A percentile compares a stretch with the other conserved stretches of the same genome.
phyloP scores from a whole-genome alignment of 2,329 filamentous ascomycete genomes.

The Zasmidium citrigriseum region DNA sequence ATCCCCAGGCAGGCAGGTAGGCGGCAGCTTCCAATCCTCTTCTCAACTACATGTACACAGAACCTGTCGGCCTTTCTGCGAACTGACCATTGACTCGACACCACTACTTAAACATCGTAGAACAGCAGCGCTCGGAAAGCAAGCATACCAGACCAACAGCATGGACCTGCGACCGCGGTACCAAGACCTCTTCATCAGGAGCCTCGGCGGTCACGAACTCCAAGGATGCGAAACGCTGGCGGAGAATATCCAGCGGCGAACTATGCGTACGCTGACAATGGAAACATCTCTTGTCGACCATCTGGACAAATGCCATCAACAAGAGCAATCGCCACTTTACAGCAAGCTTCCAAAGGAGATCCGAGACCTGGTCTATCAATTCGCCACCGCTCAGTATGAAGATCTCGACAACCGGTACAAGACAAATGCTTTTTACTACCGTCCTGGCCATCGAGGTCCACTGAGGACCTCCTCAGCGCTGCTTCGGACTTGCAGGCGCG shows the following conservation, averaged over 20 bases:
- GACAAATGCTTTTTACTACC: constrained; percentile 32
- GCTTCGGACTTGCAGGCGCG: constrained; percentile 38
- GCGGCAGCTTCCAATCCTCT: background rate
- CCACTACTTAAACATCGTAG: too few relatives aligned
- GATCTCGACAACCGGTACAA: constrained; percentile 27
- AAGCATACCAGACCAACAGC: too few relatives aligned
- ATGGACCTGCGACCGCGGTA: background rate
- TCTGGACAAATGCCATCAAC: constrained; percentile 13
- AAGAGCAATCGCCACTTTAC: constrained; percentile 17
- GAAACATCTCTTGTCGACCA: constrained; percentile 9
- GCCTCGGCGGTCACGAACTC: background rate
- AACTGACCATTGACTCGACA: too few relatives aligned
- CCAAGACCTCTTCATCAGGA: background rate
- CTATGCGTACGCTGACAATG: constrained; percentile 11
- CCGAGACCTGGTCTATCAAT: constrained; percentile 38
- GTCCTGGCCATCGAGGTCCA: constrained; percentile 34
- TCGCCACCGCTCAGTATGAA: constrained; percentile 34
- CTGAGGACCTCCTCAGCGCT: constrained; percentile 27
- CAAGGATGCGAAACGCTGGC: background rate
- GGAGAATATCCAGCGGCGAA: constrained; percentile 2
- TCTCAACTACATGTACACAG: too few relatives aligned
- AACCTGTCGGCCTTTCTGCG: too few relatives aligned
- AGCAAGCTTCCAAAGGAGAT: constrained; percentile 17
- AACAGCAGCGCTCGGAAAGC: too few relatives aligned
- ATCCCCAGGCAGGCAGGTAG: background rate